Evolutionary conservation across 208 protist species (phyloP), one percentile per base, ranked within the genome.

Genomic region (Leishmania lainsoni): DNA sequence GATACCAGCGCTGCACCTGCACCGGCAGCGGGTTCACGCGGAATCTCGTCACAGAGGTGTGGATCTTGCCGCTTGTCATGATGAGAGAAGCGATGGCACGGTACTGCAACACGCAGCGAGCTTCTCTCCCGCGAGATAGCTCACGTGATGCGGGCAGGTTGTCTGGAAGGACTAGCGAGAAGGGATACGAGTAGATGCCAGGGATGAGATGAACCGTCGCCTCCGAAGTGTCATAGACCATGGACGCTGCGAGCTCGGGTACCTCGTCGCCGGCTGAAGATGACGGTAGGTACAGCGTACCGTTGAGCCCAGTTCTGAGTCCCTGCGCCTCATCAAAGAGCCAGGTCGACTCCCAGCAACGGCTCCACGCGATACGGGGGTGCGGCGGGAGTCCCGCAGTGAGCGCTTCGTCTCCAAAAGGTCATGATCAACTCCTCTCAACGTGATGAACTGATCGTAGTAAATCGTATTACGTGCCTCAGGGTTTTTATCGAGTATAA

Each of bases 161-260:
- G 78, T 87, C 80, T 5, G 93, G 91, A 17, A 96, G 86, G 32
- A 29, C n/a, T 29, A 92, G 75, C 35, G 42, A 59, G 78, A 96
- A 94, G 0, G 93, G 93, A 66, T 91, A 95, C 29, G 78, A 88
- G 78, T 96, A 96, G 51, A 78, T 91, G 71, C 93, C 93, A 2
- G 90, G 87, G 68, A 86, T 65, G 0, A 95, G 75, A 45, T 83
- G 80, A 39, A 87, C 66, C 12, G 79, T 35, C 56, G 32, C 70
- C 6, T 51, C 70, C 17, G 56, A 42, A 29, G 70, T 45, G 29
- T 58, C 61, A 20, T 73, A 61, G n/a, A 59, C 32, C 51, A 81
- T 32, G 42, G 77, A 84, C 5, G 73, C 58, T 17, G 75, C 29
- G 12, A 79, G 5, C 16, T 87, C 59, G 9, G 35, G 45, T 2